These are phyloP conservation scores for Fusarium sp. DNA, from an alignment of 2,329 filamentous ascomycete genomes.

Conservation along the genomic window DNA sequence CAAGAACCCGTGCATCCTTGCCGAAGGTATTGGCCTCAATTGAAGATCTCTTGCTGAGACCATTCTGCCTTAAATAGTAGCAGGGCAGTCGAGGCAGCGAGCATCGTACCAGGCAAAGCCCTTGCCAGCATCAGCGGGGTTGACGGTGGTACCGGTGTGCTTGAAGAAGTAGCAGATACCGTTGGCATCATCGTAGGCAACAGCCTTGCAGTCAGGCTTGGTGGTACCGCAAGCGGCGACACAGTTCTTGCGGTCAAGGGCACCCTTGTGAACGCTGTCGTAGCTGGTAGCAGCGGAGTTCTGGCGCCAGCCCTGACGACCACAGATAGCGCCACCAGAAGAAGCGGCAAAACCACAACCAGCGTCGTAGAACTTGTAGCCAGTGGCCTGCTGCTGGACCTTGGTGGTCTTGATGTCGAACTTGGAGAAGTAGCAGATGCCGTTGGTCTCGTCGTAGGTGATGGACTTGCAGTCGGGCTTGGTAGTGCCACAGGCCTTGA, in stretches of 20 bases:
- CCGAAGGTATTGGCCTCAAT: background rate
- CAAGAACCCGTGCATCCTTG: background rate
- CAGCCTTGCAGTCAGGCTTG: background rate
- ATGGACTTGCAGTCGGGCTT: background rate
- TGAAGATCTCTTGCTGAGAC: background rate
- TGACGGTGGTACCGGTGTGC: background rate
- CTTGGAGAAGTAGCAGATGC: background rate
- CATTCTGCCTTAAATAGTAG: background rate
- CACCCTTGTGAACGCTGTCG: background rate
- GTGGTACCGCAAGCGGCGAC: background rate
- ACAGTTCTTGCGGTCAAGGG: background rate
- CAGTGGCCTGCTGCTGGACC: background rate
- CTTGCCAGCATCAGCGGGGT: background rate
- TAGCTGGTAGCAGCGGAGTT: background rate
- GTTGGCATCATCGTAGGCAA: background rate
- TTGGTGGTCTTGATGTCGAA: background rate
- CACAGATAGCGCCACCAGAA: background rate
- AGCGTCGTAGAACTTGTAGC: background rate
- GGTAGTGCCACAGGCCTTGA: background rate
- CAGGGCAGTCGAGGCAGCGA: constrained; percentile 1
- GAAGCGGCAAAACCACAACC: background rate
- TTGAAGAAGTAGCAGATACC: background rate
- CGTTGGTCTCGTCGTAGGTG: background rate
- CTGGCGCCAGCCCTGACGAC: background rate
- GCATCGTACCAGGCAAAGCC: background rate